Evolutionary conservation across 1,284 basidiomycete genomes (phyloP), one percentile per base, ranked within the genome.

Genomic region (Ceratobasidium sp.): DNA sequence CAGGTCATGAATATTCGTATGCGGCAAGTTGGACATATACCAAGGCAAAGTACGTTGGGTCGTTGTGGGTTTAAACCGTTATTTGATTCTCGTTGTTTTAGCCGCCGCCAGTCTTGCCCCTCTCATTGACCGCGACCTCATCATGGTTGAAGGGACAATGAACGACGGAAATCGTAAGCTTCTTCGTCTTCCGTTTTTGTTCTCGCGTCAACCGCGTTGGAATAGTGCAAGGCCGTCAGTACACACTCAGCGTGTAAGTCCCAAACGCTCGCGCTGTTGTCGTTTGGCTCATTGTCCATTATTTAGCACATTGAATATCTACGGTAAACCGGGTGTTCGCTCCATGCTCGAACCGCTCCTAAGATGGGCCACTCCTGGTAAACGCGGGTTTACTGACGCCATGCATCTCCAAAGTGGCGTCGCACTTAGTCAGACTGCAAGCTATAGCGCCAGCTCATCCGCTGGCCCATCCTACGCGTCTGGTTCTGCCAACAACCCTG

Each of bases 1-100:
- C 87, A 92, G 83, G 93, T 95, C 11, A 85, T 88, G 79, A 95
- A 95, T 78, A 93, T 94, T 39, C 83, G 85, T 0, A 83, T 86
- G 0, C 82, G 82, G 16, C 93, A 94, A 85, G 92, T 95, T 4
- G 93, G 94, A 2, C 93, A 95, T 81, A 81, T 95, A 46, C 90
- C 92, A 0, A 85, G 87, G 51, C 81, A 82, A n/a, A 75, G 77
- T 78, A 43, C n/a, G 75, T 22, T 58, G 43, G 13, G 24, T 22
- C n/a, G 37, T 19, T 0, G 5, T 53, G 53, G 29, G 14, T 29
- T 11, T 34, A 34, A 19, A 62, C 19, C 43, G 24, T 13, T 4
- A 22, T 41, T 37, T 53, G 2, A 51, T 11, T 0, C 22, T 24
- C 39, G 34, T 6, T 34, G 14, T 46, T 43, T 51, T 41, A 31